Percentiles rank a stretch among this genome's conserved stretches.
Conservation (phyloP, 352 stramenopile species). For the Globisporangium alternatum region DNA sequence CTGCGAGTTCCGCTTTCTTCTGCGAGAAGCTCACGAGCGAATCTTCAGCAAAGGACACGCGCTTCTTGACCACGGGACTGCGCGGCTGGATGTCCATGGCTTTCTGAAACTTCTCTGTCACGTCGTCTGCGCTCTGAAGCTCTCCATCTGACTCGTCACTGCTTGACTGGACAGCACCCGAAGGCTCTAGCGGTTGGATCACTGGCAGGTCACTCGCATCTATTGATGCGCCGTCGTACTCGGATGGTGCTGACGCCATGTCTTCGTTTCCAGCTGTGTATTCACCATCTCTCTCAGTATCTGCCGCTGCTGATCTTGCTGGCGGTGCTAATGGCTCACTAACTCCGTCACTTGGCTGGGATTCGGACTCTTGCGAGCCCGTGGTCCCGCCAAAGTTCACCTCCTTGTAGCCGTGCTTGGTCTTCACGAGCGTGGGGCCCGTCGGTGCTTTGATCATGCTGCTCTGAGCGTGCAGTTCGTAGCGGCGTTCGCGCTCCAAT, state of each 20-base stretch:
- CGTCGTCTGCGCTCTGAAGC: conserved; percentile 7
- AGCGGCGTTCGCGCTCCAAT: conserved; percentile 36
- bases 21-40: neutral
- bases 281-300: neutral
- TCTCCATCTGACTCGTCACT: neutral
- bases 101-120: conserved; percentile 8
- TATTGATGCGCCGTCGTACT: neutral
- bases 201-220: neutral
- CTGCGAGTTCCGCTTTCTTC: neutral
- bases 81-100: conserved; percentile 12
- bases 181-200: neutral
- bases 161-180: neutral
- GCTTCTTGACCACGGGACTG: conserved; percentile 11
- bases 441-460: conserved; percentile 39
- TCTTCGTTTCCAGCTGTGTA: neutral
- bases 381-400: conserved; percentile 23
- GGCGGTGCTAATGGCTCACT: neutral
- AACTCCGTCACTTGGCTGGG: neutral
- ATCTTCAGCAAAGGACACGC: conserved; percentile 16
- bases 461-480: conserved; percentile 38
- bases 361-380: conserved; percentile 12
- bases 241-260: conserved; percentile 1
- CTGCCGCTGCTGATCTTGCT: neutral
- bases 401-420: conserved; percentile 55
- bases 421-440: conserved; percentile 37